Evolutionary conservation across 2,329 filamentous ascomycete species (phyloP).

Genomic region (Geosmithia flava): DNA sequence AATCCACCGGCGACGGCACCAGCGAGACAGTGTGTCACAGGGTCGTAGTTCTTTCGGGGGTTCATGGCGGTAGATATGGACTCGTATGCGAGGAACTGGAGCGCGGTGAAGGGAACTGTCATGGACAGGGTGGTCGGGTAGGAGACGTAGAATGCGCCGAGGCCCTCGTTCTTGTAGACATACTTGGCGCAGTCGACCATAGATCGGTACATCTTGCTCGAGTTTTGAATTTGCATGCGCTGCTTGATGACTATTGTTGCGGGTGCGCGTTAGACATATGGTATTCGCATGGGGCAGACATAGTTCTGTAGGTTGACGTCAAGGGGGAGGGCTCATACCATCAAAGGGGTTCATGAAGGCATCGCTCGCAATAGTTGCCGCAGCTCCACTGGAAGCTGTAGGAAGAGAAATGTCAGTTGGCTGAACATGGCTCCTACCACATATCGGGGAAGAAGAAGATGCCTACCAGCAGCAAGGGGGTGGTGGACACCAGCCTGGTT

Average conservation of each 20-base stretch:
- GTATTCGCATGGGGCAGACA: slow-evolving; percentile 2
- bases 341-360: slow-evolving; percentile 99
- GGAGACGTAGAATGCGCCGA: slow-evolving; percentile 92
- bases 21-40: slow-evolving; percentile 83
- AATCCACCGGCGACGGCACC: slow-evolving; percentile 88
- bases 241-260: slow-evolving; percentile 81
- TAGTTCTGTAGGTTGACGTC: not conserved
- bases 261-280: not conserved
- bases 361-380: slow-evolving; percentile 92
- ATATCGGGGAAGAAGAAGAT: not conserved
- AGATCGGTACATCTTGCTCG: slow-evolving; percentile 72
- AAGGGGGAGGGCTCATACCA: slow-evolving; percentile 42
- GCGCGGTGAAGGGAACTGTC: slow-evolving; percentile 94
- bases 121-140: slow-evolving; percentile 97
- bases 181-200: slow-evolving; percentile 78
- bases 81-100: slow-evolving; percentile 97
- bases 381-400: slow-evolving; percentile 79
- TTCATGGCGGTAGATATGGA: slow-evolving; percentile 93
- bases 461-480: slow-evolving; percentile 77
- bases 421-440: slow-evolving; percentile 3
- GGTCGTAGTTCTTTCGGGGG: slow-evolving; percentile 74
- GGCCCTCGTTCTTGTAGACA: slow-evolving; percentile 77
- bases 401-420: slow-evolving; percentile 1
- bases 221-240: slow-evolving; percentile 96
- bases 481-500: slow-evolving; percentile 83